Base-by-base conservation (phyloP, 2,329 filamentous ascomycete genomes). In the Exophiala dermatitidis region DNA sequence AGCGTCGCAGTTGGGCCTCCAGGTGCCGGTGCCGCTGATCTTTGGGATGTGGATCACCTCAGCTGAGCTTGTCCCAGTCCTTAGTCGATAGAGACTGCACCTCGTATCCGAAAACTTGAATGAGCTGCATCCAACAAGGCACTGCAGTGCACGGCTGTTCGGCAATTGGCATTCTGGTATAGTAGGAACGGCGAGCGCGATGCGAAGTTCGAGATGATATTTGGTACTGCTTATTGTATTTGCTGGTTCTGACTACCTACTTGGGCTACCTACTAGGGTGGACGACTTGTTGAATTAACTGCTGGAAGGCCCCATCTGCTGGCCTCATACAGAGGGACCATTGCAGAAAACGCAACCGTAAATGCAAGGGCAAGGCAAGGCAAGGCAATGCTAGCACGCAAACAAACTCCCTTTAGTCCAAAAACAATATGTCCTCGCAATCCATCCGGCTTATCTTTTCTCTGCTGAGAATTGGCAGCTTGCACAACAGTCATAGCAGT, bases 191-290 rank as follows among this genome's bases (percentile, higher is more conserved):
- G 6, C 10, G 7, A 42, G 26, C 38, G 6, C 19, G 30, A 33
- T 29, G 10, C 31, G 31, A 10, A 31, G 36, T 37, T 49, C 7
- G 31, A 49, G 6, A 31, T 12, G 3, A 36, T 12, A 33, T 26
- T 50, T 28, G 46, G 49, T 51, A 46, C 49, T 46, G 47, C n/a
- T 6, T 52, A 50, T 29, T 50, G 19, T 46, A 37, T 52, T 46
- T 33, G 38, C 38, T 41, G 26, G 37, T 33, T 28, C 43, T 12
- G 43, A 46, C 42, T 52, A 52, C 44, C 34, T 46, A 52, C 50
- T 41, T 52, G 34, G 47, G 44, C 50, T 52, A 46, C 30, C 43
- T 52, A 49, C 47, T 37, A 26, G 28, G 19, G 36, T 29, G 32
- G 37, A 43, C 38, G 42, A 26, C 7, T 12, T 41, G 38, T 41